A percentile compares a stretch with the other conserved stretches of the same genome.
Evolutionary conservation across 768 basidiomycete species (phyloP).

Genomic region (Trametopsis cervina): DNA sequence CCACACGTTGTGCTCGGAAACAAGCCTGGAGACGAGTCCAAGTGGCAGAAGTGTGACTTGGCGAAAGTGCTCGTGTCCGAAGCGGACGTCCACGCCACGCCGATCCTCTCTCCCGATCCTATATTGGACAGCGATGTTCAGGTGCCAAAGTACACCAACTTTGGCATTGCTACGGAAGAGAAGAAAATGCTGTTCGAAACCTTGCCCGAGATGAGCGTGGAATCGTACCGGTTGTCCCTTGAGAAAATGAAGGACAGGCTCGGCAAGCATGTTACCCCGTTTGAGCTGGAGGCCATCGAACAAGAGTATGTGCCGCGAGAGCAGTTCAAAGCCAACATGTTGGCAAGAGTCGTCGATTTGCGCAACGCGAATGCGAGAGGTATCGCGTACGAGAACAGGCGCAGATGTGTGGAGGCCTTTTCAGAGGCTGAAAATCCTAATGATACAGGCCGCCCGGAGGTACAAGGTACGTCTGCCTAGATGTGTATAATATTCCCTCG

Average conservation of each 20-base stretch:
- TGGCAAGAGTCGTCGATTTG: conserved; percentile 74
- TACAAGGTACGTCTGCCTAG: conserved; percentile 67
- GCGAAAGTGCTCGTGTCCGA: conserved; percentile 55
- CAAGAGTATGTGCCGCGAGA: conserved; percentile 27
- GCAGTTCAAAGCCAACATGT: conserved; percentile 39
- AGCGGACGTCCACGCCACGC: conserved; percentile 23
- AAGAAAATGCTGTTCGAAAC: conserved; percentile 59
- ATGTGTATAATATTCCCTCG: neutral
- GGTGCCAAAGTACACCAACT: conserved; percentile 50
- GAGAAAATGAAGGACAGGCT: neutral
- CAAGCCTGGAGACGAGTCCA: conserved; percentile 52
- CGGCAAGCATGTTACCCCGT: neutral
- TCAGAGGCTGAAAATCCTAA: conserved; percentile 59
- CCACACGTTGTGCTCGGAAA: conserved; percentile 76
- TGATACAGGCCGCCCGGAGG: conserved; percentile 80
- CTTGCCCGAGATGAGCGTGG: conserved; percentile 49
- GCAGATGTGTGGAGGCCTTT: conserved; percentile 73
- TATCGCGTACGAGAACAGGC: conserved; percentile 83
- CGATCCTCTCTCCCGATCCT: conserved; percentile 7
- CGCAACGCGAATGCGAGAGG: conserved; percentile 82
- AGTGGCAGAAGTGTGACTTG: conserved; percentile 66
- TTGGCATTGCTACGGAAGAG: conserved; percentile 55
- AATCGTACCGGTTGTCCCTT: conserved; percentile 2
- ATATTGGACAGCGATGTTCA: conserved; percentile 25
- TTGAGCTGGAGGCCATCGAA: neutral